Conservation (phyloP, 306 rosid species). For the Canavalia gladiata region DNA sequence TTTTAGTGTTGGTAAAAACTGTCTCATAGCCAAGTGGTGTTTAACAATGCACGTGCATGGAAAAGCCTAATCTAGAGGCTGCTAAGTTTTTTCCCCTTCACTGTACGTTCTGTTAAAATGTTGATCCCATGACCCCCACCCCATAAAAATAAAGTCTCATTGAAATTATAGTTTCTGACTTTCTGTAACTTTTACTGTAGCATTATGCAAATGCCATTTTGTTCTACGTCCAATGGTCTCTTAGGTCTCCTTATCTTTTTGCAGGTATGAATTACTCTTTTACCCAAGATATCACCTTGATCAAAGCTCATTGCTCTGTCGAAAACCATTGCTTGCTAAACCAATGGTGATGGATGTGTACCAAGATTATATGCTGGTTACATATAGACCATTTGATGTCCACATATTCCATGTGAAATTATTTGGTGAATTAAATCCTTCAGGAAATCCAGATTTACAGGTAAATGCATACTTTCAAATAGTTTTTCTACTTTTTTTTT, state of each 20-base stretch:
- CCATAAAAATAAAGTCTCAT: neutral
- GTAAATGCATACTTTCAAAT: slow-evolving; percentile 61
- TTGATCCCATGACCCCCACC: neutral
- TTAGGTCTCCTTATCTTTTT: slow-evolving; percentile 48
- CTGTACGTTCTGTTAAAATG: neutral
- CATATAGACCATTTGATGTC: slow-evolving; percentile 94
- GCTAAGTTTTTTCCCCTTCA: neutral
- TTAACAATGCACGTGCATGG: slow-evolving; percentile 10
- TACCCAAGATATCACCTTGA: slow-evolving; percentile 99
- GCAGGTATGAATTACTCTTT: slow-evolving; percentile 94
- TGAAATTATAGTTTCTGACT: slow-evolving; percentile 16
- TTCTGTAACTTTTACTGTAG: slow-evolving; percentile 30
- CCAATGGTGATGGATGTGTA: slow-evolving; percentile 98
- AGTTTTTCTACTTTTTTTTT: slow-evolving; percentile 36
- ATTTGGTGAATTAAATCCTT: slow-evolving; percentile 86
- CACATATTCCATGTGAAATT: slow-evolving; percentile 84
- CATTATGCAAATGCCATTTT: slow-evolving; percentile 32
- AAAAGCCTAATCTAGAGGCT: slow-evolving; percentile 33
- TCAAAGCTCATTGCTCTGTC: slow-evolving; percentile 94
- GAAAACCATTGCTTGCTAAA: slow-evolving; percentile 84
- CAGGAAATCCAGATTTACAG: slow-evolving; percentile 85
- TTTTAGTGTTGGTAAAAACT: slow-evolving; percentile 39
- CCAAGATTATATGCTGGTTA: slow-evolving; percentile 88
- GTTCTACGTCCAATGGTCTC: slow-evolving; percentile 39
- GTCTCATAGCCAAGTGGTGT: slow-evolving; percentile 32